These are phyloP conservation scores for Penicillium salamii DNA, from an alignment of 495 filamentous ascomycete species.

Conservation along the genomic window DNA sequence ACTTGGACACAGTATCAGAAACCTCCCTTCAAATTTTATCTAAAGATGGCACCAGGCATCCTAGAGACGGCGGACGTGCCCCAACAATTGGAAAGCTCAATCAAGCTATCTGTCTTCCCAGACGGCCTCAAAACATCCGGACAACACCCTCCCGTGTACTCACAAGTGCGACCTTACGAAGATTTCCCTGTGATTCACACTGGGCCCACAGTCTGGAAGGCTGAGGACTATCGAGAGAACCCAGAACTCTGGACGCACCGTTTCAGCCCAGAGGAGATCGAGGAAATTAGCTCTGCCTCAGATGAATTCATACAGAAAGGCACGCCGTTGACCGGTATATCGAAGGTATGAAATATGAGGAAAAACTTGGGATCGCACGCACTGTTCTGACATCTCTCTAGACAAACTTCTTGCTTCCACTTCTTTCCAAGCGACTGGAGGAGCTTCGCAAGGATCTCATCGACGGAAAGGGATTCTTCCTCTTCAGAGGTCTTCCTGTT, in stretches of 20 bases:
- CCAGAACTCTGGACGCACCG: constrained; percentile 76
- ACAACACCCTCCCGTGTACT: constrained; percentile 73
- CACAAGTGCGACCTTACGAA: constrained; percentile 62
- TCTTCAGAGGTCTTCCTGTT: constrained; percentile 84
- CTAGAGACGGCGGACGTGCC: constrained; percentile 5
- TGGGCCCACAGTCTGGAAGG: constrained; percentile 76
- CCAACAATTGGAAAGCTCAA: constrained; percentile 2
- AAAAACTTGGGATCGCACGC: too few relatives aligned
- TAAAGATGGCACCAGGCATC: constrained; percentile 16
- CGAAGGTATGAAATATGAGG: constrained; percentile 44
- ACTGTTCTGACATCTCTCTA: constrained; percentile 8
- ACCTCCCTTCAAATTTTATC: too few relatives aligned
- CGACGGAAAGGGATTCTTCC: constrained; percentile 82
- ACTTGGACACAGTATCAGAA: too few relatives aligned
- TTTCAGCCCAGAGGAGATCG: constrained; percentile 63
- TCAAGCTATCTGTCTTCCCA: constrained; percentile 42
- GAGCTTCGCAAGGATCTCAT: constrained; percentile 66
- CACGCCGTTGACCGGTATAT: constrained; percentile 70
- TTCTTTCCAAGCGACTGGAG: constrained; percentile 52
- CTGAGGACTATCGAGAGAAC: constrained; percentile 64
- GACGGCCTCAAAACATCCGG: constrained; percentile 69
- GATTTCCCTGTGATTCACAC: constrained; percentile 71
- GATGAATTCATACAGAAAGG: constrained; percentile 64
- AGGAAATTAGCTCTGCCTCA: constrained; percentile 63
- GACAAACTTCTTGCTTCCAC: constrained; percentile 59